phyloP scores from a whole-genome alignment of 371 early-diverging fungal species.

The Blyttiomyces sp. region DNA sequence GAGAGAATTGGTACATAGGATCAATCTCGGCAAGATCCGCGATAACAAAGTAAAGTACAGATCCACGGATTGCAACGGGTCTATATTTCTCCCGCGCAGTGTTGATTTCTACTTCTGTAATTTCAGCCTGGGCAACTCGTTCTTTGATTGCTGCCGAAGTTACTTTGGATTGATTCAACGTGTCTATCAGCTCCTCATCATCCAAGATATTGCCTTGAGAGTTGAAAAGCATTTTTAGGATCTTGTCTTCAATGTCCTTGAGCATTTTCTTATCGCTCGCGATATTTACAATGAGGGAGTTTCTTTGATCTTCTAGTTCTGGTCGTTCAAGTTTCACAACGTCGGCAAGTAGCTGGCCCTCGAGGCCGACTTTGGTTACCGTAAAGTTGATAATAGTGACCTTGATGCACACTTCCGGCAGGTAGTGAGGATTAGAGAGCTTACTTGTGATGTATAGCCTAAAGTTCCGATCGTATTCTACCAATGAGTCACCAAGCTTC shows the following conservation, averaged over 20 bases:
- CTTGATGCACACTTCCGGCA: conserved; percentile 52
- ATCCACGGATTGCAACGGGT: conserved; percentile 48
- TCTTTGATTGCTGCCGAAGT: conserved; percentile 48
- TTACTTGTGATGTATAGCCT: conserved; percentile 48
- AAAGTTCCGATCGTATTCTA: conserved; percentile 48
- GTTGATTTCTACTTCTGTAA: conserved; percentile 44
- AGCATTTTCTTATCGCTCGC: conserved; percentile 47
- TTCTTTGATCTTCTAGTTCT: conserved; percentile 48
- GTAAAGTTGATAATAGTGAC: conserved; percentile 53
- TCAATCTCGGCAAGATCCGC: conserved; percentile 48
- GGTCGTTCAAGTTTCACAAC: conserved; percentile 47
- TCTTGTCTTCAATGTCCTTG: conserved; percentile 50
- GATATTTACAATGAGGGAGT: conserved; percentile 43
- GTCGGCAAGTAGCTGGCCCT: conserved; percentile 47
- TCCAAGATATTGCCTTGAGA: conserved; percentile 51
- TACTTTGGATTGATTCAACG: conserved; percentile 48
- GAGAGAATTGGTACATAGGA: conserved; percentile 50
- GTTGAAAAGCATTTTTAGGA: conserved; percentile 44
- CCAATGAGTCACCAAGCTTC: conserved; percentile 45
- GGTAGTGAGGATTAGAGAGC: conserved; percentile 47
- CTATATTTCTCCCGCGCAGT: conserved; percentile 42
- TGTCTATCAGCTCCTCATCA: conserved; percentile 48
- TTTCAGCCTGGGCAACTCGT: conserved; percentile 39
- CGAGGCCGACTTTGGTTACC: conserved; percentile 44
- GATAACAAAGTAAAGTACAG: conserved; percentile 45